phyloP scores from a whole-genome alignment of 768 basidiomycete species.

The Amanita phalloides region DNA sequence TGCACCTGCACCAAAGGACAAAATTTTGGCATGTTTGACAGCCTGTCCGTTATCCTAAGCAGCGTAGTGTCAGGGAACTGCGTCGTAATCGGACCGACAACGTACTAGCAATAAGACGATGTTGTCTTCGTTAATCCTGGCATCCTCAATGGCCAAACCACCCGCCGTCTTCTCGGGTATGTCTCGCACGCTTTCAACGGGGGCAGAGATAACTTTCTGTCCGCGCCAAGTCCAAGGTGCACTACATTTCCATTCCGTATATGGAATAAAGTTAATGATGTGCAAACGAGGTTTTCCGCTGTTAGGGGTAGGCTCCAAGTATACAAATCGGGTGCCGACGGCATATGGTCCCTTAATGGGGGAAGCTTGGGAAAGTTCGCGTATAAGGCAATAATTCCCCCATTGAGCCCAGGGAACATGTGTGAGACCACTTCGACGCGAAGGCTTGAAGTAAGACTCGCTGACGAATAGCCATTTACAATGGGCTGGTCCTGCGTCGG shows the following conservation, averaged over 20 bases:
- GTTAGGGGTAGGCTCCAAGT: slow-evolving; percentile 24
- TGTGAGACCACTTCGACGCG: slow-evolving; percentile 30
- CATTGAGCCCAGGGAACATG: slow-evolving; percentile 45
- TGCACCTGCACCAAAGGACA: slow-evolving; percentile 30
- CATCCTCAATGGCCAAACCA: slow-evolving; percentile 34
- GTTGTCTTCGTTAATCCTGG: slow-evolving; percentile 51
- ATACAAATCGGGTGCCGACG: slow-evolving; percentile 36
- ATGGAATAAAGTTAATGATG: slow-evolving; percentile 35
- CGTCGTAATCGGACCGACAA: slow-evolving; percentile 1
- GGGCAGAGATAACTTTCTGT: slow-evolving; percentile 26
- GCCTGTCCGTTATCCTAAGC: slow-evolving; percentile 27
- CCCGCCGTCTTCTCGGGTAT: slow-evolving; percentile 34
- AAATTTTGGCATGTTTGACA: slow-evolving; percentile 29
- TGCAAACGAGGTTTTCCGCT: slow-evolving; percentile 21
- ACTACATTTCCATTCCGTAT: slow-evolving; percentile 22
- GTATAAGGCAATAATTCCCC: slow-evolving; percentile 39
- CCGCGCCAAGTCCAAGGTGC: slow-evolving; percentile 32
- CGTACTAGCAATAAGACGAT: slow-evolving; percentile 45
- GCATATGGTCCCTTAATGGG: slow-evolving; percentile 28
- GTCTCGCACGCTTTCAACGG: slow-evolving; percentile 30
- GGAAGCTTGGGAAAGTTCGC: slow-evolving; percentile 22
- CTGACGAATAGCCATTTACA: slow-evolving; percentile 43
- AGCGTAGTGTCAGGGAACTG: neutral
- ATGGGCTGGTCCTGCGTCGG: slow-evolving; percentile 17
- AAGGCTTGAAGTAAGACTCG: slow-evolving; percentile 38